phyloP scores from a whole-genome alignment of 495 filamentous ascomycete genomes.

The Daldinia grandis region DNA sequence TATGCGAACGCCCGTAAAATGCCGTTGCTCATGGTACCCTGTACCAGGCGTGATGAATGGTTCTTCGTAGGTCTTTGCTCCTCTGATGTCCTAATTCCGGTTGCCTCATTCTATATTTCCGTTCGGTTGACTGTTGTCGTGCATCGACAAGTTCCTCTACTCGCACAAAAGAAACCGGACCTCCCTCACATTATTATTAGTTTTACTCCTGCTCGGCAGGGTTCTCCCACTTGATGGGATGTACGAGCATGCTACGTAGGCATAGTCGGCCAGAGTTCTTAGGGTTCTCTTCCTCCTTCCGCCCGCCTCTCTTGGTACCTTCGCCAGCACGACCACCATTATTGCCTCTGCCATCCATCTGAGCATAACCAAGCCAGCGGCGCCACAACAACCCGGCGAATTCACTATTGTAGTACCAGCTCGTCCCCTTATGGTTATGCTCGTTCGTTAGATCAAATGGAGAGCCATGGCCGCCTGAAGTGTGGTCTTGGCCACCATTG shows the following conservation, averaged over 20 bases:
- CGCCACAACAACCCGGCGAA: slow-evolving; percentile 86
- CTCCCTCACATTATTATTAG: slow-evolving; percentile 32
- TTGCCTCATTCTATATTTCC: slow-evolving; percentile 34
- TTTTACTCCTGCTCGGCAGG: slow-evolving; percentile 49
- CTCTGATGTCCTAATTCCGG: slow-evolving; percentile 29
- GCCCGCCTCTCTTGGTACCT: slow-evolving; percentile 66
- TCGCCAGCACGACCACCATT: slow-evolving; percentile 72
- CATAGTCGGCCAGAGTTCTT: slow-evolving; percentile 80
- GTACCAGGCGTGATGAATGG: slow-evolving; percentile 36
- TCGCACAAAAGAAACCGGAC: slow-evolving; percentile 33
- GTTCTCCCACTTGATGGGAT: slow-evolving; percentile 82
- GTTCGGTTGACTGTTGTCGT: slow-evolving; percentile 24
- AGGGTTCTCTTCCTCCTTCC: slow-evolving; percentile 68
- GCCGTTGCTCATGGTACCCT: slow-evolving; percentile 35
- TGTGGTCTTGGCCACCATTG: slow-evolving; percentile 84
- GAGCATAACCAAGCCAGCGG: slow-evolving; percentile 85
- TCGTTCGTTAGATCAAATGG: slow-evolving; percentile 82
- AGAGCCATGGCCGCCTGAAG: slow-evolving; percentile 70
- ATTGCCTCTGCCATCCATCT: slow-evolving; percentile 66
- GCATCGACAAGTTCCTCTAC: slow-evolving; percentile 29
- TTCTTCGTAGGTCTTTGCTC: slow-evolving; percentile 29
- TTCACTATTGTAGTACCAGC: slow-evolving; percentile 93
- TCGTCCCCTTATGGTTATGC: slow-evolving; percentile 88
- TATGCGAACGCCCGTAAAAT: slow-evolving; percentile 43
- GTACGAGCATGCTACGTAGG: slow-evolving; percentile 85